A percentile compares a stretch with the other conserved stretches of the same genome.
phyloP scores from a whole-genome alignment of 257 asterid genomes.

The Voacanga thouarsii region DNA sequence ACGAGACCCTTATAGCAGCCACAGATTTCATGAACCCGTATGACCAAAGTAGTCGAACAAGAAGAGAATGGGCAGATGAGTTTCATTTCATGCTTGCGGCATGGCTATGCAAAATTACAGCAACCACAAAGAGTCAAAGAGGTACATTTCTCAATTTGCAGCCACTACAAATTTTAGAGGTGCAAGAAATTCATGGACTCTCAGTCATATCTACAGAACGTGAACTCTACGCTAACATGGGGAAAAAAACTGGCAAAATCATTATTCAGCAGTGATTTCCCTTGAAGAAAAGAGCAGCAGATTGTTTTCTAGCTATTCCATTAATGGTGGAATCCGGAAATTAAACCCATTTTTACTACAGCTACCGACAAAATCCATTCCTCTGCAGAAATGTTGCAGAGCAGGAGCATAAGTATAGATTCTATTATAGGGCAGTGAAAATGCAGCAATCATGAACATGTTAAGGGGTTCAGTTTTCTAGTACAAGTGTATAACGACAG shows the following conservation, averaged over 20 bases:
- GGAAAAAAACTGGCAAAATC: not conserved
- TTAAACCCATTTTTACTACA: too few species aligned
- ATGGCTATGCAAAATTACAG: not conserved
- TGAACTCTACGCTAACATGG: not conserved
- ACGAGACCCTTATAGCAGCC: constrained; percentile 40
- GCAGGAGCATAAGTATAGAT: not conserved
- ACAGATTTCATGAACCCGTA: constrained; percentile 12
- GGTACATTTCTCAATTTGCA: not conserved
- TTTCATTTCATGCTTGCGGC: not conserved
- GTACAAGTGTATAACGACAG: not conserved
- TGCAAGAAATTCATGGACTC: too few species aligned
- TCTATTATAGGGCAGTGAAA: not conserved
- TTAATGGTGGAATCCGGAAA: too few species aligned
- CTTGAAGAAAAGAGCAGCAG: too few species aligned
- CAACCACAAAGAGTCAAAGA: not conserved
- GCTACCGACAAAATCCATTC: not conserved
- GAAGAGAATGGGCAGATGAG: not conserved
- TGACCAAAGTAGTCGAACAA: not conserved
- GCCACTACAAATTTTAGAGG: not conserved
- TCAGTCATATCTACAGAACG: not conserved
- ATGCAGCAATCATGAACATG: not conserved
- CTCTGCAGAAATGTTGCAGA: not conserved
- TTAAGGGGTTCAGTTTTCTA: not conserved
- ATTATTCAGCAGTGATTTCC: not conserved
- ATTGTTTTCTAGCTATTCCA: too few species aligned